Percentiles rank a stretch among this genome's conserved stretches.
These are phyloP conservation scores for Orbilia blumenaviensis DNA, from an alignment of 2,329 filamentous ascomycete species.

Conservation along the genomic window DNA sequence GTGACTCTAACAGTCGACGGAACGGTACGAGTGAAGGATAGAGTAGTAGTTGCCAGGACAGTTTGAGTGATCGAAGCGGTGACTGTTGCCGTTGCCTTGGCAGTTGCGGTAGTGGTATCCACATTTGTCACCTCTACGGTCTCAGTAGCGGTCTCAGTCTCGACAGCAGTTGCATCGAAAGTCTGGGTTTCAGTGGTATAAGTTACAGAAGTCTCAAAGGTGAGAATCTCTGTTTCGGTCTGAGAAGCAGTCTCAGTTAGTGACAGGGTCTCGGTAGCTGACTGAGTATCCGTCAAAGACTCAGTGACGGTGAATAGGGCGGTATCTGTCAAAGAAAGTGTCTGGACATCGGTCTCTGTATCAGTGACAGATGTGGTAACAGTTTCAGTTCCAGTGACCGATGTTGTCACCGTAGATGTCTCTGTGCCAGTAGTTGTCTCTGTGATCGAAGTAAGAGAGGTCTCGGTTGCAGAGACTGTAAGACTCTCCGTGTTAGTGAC, in stretches of 20 bases:
- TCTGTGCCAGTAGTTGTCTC: constrained; percentile 2
- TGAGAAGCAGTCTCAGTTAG: background rate
- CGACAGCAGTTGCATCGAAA: background rate
- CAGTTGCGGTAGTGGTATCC: background rate
- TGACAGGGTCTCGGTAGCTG: background rate
- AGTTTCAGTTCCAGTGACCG: background rate
- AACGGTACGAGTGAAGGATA: constrained; percentile 19
- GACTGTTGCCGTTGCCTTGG: constrained; percentile 16
- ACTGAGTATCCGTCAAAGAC: background rate
- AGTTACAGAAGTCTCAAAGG: background rate
- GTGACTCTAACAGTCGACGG: constrained; percentile 12
- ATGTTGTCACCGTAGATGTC: background rate
- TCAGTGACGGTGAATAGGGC: too few species aligned
- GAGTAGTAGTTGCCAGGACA: constrained; percentile 6
- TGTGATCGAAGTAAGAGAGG: background rate
- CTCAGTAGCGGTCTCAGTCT: background rate
- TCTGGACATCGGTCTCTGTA: background rate
- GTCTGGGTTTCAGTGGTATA: background rate
- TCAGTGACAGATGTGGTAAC: background rate
- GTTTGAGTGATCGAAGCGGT: constrained; percentile 17
- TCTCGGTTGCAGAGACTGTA: background rate
- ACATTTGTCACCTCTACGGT: background rate
- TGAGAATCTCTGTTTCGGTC: background rate
- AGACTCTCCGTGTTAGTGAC: background rate
- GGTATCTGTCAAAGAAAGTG: background rate